These are phyloP conservation scores for Fagopyrum homotropicum DNA, from an alignment of 148 eudicot genomes.

Conservation along the genomic window DNA sequence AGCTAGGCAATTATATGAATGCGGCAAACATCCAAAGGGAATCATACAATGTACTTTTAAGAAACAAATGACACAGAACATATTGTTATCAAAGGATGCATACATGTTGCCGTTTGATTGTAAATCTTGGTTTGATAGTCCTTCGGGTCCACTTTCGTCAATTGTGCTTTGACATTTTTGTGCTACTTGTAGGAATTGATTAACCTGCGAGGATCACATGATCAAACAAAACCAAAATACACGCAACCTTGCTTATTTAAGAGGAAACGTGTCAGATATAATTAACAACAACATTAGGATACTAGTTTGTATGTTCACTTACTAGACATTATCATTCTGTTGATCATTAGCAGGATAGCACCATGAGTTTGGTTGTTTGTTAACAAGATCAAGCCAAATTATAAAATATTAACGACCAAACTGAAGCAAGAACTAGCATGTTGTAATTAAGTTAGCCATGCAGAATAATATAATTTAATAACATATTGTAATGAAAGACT, in stretches of 20 bases:
- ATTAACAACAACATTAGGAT: neutral
- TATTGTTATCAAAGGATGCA: conserved; percentile 19
- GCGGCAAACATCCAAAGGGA: neutral
- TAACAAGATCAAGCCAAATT: neutral
- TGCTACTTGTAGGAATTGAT: conserved; percentile 82
- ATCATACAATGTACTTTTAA: neutral
- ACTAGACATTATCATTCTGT: too few species aligned
- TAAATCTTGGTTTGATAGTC: conserved; percentile 68
- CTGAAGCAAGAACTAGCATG: neutral
- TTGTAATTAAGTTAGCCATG: neutral
- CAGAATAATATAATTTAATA: neutral
- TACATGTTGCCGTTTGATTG: conserved; percentile 82
- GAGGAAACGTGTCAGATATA: neutral
- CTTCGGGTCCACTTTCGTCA: conserved; percentile 71
- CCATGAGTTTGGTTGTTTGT: neutral
- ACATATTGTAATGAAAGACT: too few species aligned
- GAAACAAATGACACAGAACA: neutral
- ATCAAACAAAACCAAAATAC: neutral
- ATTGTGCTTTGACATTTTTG: conserved; percentile 88
- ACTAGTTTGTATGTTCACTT: neutral
- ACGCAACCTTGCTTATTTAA: neutral
- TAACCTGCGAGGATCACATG: conserved; percentile 51
- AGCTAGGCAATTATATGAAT: neutral
- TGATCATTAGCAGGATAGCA: too few species aligned
- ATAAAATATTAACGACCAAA: neutral